Conservation (phyloP, 331 rosid species). For the Phaseolus coccineus region DNA sequence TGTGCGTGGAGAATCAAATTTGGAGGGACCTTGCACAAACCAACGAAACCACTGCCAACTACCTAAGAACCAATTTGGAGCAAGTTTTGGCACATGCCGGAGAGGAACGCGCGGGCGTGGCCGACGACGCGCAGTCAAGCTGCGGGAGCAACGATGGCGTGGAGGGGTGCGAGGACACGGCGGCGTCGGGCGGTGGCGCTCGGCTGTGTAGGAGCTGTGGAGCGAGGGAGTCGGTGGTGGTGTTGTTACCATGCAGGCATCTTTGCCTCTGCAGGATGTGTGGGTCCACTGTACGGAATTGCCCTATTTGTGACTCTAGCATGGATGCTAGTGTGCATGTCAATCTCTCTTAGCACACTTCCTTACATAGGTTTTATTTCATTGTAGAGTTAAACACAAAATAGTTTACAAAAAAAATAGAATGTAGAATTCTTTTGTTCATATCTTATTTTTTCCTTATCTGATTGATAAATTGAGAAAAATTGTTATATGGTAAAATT, state of each 20-base stretch:
- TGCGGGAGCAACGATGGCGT: constrained; percentile 65
- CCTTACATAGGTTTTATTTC: neutral
- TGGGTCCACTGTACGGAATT: constrained; percentile 72
- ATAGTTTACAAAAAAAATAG: neutral
- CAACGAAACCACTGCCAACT: constrained; percentile 79
- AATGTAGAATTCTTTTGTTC: constrained; percentile 38
- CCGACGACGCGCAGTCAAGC: constrained; percentile 64
- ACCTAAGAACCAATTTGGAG: constrained; percentile 69
- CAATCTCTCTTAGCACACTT: constrained; percentile 64
- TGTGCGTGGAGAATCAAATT: constrained; percentile 75
- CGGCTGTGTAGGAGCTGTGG: constrained; percentile 70
- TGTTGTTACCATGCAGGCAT: constrained; percentile 90
- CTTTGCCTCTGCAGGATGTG: constrained; percentile 80
- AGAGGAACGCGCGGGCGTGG: constrained; percentile 34
- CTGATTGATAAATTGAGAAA: too few species aligned
- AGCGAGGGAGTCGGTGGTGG: constrained; percentile 67
- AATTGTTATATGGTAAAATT: too few species aligned
- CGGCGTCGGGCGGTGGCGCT: neutral
- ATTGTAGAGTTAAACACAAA: neutral
- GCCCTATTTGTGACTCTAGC: constrained; percentile 79
- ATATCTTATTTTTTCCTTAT: neutral
- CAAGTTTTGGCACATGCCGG: constrained; percentile 63
- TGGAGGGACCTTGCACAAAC: constrained; percentile 83
- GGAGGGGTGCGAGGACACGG: constrained; percentile 26
- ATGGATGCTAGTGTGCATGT: constrained; percentile 86